Percentiles rank a stretch among this genome's conserved stretches.
These are phyloP conservation scores for Themeda triandra DNA, from an alignment of 176 grass and related monocot species.

Conservation along the genomic window DNA sequence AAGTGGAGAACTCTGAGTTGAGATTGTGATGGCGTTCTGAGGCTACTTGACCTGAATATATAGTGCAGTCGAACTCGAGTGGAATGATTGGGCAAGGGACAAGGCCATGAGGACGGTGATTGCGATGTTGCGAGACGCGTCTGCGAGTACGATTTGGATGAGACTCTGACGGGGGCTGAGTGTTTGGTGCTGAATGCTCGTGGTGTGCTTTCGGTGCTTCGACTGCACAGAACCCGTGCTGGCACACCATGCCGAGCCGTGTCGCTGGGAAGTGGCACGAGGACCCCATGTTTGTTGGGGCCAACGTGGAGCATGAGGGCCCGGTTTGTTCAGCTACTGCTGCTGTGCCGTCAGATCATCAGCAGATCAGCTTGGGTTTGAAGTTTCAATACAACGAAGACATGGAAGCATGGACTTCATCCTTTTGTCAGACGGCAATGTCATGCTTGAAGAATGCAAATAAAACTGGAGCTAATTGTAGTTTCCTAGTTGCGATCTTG, in stretches of 20 bases:
- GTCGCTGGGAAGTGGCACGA: neutral
- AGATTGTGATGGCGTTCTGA: neutral
- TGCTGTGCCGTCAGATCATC: neutral
- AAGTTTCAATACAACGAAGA: neutral
- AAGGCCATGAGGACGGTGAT: too few species aligned
- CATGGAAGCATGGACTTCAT: neutral
- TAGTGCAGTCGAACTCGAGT: too few species aligned
- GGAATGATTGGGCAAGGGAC: too few species aligned
- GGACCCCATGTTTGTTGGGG: constrained; percentile 2
- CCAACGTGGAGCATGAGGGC: too few species aligned
- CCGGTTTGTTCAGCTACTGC: neutral
- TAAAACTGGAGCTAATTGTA: neutral
- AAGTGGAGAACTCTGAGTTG: neutral
- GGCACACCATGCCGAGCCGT: neutral
- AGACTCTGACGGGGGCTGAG: too few species aligned
- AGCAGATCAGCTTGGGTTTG: neutral
- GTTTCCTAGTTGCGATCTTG: neutral
- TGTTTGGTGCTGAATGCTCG: too few species aligned
- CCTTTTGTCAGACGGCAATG: neutral
- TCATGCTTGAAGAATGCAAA: neutral
- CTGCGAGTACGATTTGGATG: too few species aligned
- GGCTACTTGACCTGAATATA: neutral
- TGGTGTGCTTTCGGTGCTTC: neutral
- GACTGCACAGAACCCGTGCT: neutral
- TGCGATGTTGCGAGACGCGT: too few species aligned